A percentile compares a stretch with the other conserved stretches of the same genome.
Conservation (phyloP, 2,329 filamentous ascomycete genomes). For the Fusarium sp. region DNA sequence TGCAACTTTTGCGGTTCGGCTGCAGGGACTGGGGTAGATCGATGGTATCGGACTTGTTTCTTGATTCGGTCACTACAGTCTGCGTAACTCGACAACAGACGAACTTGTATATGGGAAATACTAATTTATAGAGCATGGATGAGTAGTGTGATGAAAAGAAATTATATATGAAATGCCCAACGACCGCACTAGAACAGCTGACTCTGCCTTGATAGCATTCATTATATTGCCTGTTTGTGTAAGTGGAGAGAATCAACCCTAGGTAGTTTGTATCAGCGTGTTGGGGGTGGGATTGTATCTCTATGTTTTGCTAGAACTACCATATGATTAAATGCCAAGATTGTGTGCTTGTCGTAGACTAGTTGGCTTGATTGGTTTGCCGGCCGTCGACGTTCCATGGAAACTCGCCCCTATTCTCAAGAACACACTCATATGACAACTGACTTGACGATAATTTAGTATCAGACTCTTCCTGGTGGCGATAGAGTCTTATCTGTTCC, state of each 20-base stretch:
- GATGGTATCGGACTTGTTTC: slow-evolving; percentile 6
- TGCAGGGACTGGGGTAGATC: slow-evolving; percentile 4
- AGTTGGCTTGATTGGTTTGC: background rate
- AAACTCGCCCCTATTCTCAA: background rate
- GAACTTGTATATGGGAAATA: background rate
- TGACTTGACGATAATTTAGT: too few relatives aligned
- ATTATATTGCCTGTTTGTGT: background rate
- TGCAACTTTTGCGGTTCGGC: background rate
- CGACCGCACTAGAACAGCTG: background rate
- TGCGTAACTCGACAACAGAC: background rate
- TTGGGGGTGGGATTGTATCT: background rate
- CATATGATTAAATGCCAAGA: background rate
- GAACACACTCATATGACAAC: background rate
- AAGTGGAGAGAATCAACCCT: background rate
- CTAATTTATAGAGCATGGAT: background rate
- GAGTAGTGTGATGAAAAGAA: background rate
- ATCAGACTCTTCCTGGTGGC: background rate
- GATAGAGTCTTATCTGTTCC: background rate
- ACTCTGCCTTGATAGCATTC: background rate
- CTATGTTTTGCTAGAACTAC: background rate
- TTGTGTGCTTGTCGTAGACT: background rate
- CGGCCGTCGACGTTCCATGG: background rate
- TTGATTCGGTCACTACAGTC: background rate
- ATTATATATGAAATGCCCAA: background rate
- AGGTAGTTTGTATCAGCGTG: background rate